These are phyloP conservation scores for Trichocomaceae sp. DNA, from an alignment of 2,329 filamentous ascomycete genomes.

Conservation along the genomic window DNA sequence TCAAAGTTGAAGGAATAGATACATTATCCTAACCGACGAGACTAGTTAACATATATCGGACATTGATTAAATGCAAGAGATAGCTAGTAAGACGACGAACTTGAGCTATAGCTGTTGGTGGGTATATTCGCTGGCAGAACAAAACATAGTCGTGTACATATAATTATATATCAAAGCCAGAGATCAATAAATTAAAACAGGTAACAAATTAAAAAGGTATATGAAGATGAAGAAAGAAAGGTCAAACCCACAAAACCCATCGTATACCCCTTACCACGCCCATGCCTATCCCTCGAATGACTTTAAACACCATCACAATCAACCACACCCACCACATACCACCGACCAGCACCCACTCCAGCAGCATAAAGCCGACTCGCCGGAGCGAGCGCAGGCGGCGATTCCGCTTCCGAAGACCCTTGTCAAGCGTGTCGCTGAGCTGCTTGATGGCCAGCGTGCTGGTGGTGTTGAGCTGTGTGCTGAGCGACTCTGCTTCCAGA, in stretches of 20 bases:
- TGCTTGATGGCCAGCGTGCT: conserved; percentile 75
- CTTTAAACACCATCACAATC: conserved; percentile 67
- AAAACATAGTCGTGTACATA: too few species aligned
- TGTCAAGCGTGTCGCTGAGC: conserved; percentile 67
- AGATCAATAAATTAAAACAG: too few species aligned
- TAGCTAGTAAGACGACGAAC: too few species aligned
- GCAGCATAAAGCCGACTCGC: conserved; percentile 67
- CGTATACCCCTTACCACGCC: conserved; percentile 55
- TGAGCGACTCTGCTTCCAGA: conserved; percentile 74
- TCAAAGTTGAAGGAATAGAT: too few species aligned
- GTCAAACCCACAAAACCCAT: conserved; percentile 77
- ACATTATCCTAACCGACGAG: too few species aligned
- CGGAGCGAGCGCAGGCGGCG: conserved; percentile 69
- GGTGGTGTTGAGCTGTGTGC: conserved; percentile 65
- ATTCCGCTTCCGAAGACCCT: conserved; percentile 63
- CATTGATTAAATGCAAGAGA: too few species aligned
- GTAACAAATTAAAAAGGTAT: not conserved
- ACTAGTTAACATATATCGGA: too few species aligned
- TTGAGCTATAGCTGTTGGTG: too few species aligned
- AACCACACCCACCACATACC: conserved; percentile 96
- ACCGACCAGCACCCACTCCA: conserved; percentile 83
- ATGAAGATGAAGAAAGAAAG: not conserved
- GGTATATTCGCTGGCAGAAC: too few species aligned
- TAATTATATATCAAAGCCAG: too few species aligned
- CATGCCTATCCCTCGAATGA: conserved; percentile 57